phyloP scores from a whole-genome alignment of 441 rosid genomes.

The Erysimum cheiri region DNA sequence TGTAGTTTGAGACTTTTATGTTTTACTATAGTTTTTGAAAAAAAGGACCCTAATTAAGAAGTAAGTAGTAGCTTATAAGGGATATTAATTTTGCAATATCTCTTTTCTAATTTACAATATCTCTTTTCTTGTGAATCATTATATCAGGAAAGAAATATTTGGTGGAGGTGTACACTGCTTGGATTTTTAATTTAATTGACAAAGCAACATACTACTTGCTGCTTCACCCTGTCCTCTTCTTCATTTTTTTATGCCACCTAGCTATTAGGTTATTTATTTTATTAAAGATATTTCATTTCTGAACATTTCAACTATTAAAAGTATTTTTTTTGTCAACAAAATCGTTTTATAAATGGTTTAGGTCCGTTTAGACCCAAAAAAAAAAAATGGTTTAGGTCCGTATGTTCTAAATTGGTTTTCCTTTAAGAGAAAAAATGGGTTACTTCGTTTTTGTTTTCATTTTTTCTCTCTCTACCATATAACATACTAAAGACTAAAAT shows the following conservation, averaged over 20 bases:
- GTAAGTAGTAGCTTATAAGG: not conserved
- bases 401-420: conserved; percentile 7
- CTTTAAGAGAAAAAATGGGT: not conserved
- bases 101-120: not conserved
- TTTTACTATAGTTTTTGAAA: not conserved
- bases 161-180: conserved; percentile 34
- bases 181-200: conserved; percentile 5
- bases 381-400: too few relatives aligned
- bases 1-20: not conserved
- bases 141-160: conserved; percentile 31
- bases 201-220: conserved; percentile 24
- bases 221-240: conserved; percentile 2
- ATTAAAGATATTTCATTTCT: not conserved
- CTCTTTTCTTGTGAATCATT: conserved; percentile 13
- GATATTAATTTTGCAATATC: conserved; percentile 1
- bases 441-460: not conserved
- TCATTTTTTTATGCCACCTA: conserved; percentile 23
- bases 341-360: not conserved
- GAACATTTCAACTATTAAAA: conserved; percentile 11
- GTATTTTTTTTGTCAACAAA: not conserved
- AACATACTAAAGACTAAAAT: not conserved
- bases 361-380: too few relatives aligned
- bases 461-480: conserved; percentile 1
- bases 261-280: conserved; percentile 11
- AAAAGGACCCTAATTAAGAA: not conserved